phyloP scores from a whole-genome alignment of 2,329 filamentous ascomycete species.

The Botryotinia convoluta region DNA sequence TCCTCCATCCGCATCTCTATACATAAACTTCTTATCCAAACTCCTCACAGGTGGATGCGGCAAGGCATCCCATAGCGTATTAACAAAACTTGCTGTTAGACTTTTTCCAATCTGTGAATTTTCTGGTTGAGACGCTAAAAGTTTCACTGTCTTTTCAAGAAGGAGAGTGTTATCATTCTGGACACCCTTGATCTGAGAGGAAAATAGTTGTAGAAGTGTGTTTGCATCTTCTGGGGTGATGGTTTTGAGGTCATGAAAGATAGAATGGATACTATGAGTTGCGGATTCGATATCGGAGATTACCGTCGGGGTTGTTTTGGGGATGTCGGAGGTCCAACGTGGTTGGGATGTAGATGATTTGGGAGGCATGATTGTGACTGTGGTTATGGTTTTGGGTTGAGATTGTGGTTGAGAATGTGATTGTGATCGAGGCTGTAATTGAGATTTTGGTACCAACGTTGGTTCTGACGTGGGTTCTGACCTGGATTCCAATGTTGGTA shows the following conservation, averaged over 20 bases:
- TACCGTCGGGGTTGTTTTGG: constrained; percentile 1
- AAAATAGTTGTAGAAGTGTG: constrained; percentile 59
- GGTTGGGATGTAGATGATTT: not conserved
- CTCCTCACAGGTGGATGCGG: constrained; percentile 71
- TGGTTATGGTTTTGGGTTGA: not conserved
- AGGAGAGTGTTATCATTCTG: constrained; percentile 74
- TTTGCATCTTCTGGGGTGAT: constrained; percentile 48
- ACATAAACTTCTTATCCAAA: constrained; percentile 59
- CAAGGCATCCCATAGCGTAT: constrained; percentile 66
- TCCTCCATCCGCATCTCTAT: constrained; percentile 63
- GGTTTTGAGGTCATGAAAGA: constrained; percentile 43
- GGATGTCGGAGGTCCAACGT: not conserved
- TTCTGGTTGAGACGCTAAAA: constrained; percentile 24
- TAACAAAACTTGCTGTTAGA: constrained; percentile 65
- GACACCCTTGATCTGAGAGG: constrained; percentile 59
- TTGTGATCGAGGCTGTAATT: not conserved
- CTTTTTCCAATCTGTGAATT: constrained; percentile 1
- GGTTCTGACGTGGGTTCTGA: not conserved
- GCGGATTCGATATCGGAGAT: constrained; percentile 11
- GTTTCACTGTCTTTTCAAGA: constrained; percentile 66
- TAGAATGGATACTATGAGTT: constrained; percentile 12
- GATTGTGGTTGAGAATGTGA: not conserved
- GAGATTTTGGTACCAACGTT: not conserved
- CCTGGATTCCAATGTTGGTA: not conserved
- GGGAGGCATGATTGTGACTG: not conserved